These are phyloP conservation scores for Malus sylvestris DNA, from an alignment of 306 rosid genomes.

Conservation along the genomic window DNA sequence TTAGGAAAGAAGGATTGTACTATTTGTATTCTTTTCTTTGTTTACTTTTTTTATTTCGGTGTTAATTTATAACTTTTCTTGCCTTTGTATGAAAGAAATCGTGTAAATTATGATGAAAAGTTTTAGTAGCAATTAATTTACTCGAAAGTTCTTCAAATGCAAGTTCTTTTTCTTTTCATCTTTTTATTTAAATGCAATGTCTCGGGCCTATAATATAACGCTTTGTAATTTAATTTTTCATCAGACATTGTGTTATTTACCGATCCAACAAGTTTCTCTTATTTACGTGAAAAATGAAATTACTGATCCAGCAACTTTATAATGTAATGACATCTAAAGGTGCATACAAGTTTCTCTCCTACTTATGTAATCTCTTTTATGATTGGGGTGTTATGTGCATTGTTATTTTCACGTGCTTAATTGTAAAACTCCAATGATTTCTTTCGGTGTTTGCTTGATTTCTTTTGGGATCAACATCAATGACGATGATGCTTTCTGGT, in stretches of 20 bases:
- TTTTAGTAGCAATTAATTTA: conserved; percentile 1
- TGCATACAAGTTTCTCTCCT: not conserved
- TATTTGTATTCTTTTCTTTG: conserved; percentile 14
- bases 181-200: not conserved
- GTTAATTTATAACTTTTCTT: not conserved
- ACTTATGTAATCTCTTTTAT: not conserved
- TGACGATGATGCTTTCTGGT: not conserved
- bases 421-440: not conserved
- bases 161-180: not conserved
- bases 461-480: not conserved
- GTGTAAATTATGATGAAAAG: conserved; percentile 9
- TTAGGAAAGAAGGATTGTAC: conserved; percentile 3
- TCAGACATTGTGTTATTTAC: too few species aligned
- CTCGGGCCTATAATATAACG: too few species aligned
- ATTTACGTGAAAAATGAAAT: too few species aligned
- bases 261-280: too few species aligned
- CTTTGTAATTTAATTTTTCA: too few species aligned
- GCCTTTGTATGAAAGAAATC: conserved; percentile 19
- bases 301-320: too few species aligned
- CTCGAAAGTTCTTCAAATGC: not conserved
- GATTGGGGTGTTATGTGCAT: not conserved
- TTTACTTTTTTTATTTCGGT: not conserved
- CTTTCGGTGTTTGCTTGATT: not conserved
- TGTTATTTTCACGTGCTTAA: not conserved
- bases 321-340: not conserved